Evolutionary conservation across 2,329 filamentous ascomycete species (phyloP).

Genomic region (Colletotrichum brevisporum): DNA sequence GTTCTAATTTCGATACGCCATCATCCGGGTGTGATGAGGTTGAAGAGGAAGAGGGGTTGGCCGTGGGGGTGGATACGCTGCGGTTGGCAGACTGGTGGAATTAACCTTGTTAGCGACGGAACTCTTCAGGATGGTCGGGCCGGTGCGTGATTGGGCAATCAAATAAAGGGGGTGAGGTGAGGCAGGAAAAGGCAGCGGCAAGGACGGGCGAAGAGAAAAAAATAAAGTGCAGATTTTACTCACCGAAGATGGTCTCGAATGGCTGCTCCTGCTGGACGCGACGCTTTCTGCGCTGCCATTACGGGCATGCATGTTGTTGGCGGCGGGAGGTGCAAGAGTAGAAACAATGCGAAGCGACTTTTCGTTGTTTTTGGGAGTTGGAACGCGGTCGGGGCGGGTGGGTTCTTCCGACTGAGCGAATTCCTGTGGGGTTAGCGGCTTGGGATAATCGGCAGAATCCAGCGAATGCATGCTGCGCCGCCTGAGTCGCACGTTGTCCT

Average conservation of each 20-base stretch:
- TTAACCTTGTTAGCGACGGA: conserved; percentile 63
- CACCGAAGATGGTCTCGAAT: conserved; percentile 76
- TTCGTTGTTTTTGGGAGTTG: conserved; percentile 46
- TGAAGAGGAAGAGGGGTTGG: conserved; percentile 68
- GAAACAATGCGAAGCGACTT: conserved; percentile 57
- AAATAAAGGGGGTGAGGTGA: conserved; percentile 38
- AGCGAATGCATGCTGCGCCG: conserved; percentile 85
- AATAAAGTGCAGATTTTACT: conserved; percentile 54
- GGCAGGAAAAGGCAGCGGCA: not conserved
- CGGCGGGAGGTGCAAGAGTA: conserved; percentile 43
- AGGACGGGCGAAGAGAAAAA: conserved; percentile 31
- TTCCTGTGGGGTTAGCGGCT: conserved; percentile 54
- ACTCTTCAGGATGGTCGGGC: conserved; percentile 46
- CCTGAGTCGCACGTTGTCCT: conserved; percentile 83
- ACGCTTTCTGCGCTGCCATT: conserved; percentile 77
- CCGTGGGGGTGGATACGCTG: conserved; percentile 66
- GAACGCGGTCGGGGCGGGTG: conserved; percentile 36
- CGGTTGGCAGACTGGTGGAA: conserved; percentile 72
- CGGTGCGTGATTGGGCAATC: conserved; percentile 60
- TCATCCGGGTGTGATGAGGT: conserved; percentile 60
- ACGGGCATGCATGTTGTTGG: conserved; percentile 53
- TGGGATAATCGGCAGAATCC: conserved; percentile 61
- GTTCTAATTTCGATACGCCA: conserved; percentile 64
- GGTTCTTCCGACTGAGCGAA: conserved; percentile 50
- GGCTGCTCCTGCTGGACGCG: conserved; percentile 69